Conservation (phyloP, 306 rosid genomes). For the Malus orientalis region DNA sequence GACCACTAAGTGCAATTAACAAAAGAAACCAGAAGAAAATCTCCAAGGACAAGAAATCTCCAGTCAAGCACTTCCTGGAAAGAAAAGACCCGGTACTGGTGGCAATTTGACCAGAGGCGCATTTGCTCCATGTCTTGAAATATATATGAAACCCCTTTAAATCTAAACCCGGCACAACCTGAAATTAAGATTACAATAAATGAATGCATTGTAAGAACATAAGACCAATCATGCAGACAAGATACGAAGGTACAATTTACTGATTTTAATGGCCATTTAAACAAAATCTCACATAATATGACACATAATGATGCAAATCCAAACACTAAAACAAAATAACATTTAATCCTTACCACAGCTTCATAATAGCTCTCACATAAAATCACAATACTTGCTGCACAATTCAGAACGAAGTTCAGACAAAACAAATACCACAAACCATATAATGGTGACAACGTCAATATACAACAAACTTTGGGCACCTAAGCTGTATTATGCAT, state of each 20-base stretch:
- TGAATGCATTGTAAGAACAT: neutral
- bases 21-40: slow-evolving; percentile 92
- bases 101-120: slow-evolving; percentile 65
- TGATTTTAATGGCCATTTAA: neutral
- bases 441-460: neutral
- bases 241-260: neutral
- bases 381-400: neutral
- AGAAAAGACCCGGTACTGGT: slow-evolving; percentile 65
- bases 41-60: slow-evolving; percentile 78
- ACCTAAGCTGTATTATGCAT: neutral
- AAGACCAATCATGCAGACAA: neutral
- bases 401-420: neutral
- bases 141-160: slow-evolving; percentile 30
- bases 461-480: neutral
- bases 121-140: slow-evolving; percentile 70
- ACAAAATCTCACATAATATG: neutral
- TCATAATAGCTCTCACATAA: neutral
- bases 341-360: neutral
- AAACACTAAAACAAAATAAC: neutral
- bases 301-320: neutral
- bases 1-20: slow-evolving; percentile 97
- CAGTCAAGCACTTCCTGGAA: slow-evolving; percentile 99
- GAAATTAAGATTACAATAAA: slow-evolving; percentile 1
- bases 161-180: slow-evolving; percentile 56
- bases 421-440: neutral